These are phyloP conservation scores for Rhynchospora tenuis DNA, from an alignment of 176 grass and related monocot species.

Conservation along the genomic window DNA sequence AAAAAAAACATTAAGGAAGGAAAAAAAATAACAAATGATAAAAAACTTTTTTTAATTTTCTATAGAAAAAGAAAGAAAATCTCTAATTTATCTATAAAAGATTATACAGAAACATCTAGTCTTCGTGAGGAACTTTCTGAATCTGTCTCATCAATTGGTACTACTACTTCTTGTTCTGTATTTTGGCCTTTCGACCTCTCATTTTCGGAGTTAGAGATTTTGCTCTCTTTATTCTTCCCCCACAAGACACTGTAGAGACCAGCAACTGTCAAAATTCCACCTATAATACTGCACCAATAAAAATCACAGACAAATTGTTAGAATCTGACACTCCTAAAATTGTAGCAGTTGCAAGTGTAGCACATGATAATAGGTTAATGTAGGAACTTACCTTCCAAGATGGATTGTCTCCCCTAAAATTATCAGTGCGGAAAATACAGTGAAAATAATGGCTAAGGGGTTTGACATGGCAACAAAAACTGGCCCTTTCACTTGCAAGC, in stretches of 20 bases:
- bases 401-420: conserved; percentile 36
- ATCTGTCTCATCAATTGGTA: background rate
- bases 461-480: conserved; percentile 43
- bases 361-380: background rate
- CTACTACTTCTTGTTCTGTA: background rate
- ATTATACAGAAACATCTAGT: background rate
- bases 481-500: conserved; percentile 36
- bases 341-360: background rate
- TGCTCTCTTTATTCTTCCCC: conserved; percentile 47
- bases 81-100: background rate
- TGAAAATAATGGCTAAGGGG: conserved; percentile 36
- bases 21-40: background rate
- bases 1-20: background rate
- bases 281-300: conserved; percentile 39
- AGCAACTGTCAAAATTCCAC: conserved; percentile 44
- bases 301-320: background rate
- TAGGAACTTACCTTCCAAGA: conserved; percentile 35
- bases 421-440: conserved; percentile 35
- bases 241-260: conserved; percentile 62
- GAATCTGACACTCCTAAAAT: background rate
- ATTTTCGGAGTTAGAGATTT: background rate
- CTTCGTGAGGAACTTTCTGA: background rate
- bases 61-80: background rate
- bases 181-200: background rate
- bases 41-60: background rate